These are phyloP conservation scores for Pleurozium schreberi DNA, from an alignment of 225 moss, liverwort and hornwort genomes.

Conservation along the genomic window DNA sequence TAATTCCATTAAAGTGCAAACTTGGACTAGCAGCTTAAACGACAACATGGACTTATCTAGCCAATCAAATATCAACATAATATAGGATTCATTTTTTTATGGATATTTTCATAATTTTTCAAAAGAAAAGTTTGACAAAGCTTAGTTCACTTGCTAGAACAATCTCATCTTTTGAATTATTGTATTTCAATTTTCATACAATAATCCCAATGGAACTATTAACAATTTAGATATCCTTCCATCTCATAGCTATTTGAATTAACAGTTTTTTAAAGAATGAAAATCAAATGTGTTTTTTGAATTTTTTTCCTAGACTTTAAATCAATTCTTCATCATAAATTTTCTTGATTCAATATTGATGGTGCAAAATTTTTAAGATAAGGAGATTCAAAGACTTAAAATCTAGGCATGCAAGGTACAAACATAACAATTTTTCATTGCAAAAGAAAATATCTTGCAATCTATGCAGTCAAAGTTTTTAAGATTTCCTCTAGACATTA, in stretches of 20 bases:
- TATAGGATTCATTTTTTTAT: background rate
- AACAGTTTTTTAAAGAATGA: background rate
- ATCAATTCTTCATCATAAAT: background rate
- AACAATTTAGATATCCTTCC: no score
- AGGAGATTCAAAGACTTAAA: background rate
- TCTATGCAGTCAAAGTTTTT: no score
- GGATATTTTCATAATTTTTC: no score
- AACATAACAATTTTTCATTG: no score
- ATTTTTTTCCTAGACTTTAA: background rate
- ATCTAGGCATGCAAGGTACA: background rate
- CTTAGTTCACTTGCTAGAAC: no score
- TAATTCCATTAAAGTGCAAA: rapidly evolving
- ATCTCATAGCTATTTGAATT: background rate
- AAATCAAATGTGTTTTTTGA: background rate
- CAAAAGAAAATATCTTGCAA: no score
- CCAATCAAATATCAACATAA: rapidly evolving
- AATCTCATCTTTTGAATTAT: no score
- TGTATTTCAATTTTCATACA: no score
- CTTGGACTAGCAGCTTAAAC: rapidly evolving
- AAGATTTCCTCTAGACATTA: no score
- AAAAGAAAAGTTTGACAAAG: no score
- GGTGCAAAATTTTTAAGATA: no score
- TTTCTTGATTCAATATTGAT: background rate
- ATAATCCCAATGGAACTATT: no score
- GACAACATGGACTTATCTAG: rapidly evolving